These are phyloP conservation scores for Lachnellula cervina DNA, from an alignment of 2,329 filamentous ascomycete species.

Conservation along the genomic window DNA sequence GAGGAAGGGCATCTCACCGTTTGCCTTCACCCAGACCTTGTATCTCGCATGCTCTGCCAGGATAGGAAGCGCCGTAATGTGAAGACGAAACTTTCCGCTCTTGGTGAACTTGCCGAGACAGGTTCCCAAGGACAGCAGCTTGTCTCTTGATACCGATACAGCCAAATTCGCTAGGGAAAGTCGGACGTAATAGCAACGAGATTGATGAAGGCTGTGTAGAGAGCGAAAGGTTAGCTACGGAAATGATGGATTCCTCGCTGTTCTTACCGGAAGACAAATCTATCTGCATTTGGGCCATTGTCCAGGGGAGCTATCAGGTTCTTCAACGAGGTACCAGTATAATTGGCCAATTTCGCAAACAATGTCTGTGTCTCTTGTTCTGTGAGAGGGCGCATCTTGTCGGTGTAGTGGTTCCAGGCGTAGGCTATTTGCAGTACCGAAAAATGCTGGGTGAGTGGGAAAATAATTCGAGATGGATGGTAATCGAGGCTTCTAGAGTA, in stretches of 20 bases:
- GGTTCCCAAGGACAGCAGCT: constrained; percentile 80
- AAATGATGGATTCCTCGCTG: too few relatives aligned
- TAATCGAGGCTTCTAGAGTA: too few relatives aligned
- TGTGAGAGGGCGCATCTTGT: constrained; percentile 71
- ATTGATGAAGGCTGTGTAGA: constrained; percentile 54
- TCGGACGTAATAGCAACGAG: constrained; percentile 86
- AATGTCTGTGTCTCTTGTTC: constrained; percentile 75
- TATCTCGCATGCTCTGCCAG: constrained; percentile 88
- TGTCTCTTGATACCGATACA: constrained; percentile 75
- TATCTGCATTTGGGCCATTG: constrained; percentile 63
- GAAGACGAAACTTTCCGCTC: constrained; percentile 89
- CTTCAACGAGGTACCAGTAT: constrained; percentile 82
- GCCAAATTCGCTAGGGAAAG: constrained; percentile 88
- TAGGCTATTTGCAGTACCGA: background rate
- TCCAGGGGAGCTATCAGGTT: constrained; percentile 73
- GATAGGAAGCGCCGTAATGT: constrained; percentile 82
- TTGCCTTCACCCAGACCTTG: constrained; percentile 86
- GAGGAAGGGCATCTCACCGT: constrained; percentile 55
- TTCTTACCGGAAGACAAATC: constrained; percentile 68
- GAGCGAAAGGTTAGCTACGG: too few relatives aligned
- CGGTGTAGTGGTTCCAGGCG: background rate
- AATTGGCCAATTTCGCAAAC: constrained; percentile 90
- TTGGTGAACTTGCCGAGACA: constrained; percentile 94
- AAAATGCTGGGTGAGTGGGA: background rate
- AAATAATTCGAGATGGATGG: background rate